Conservation (phyloP, 257 asterid species). For the Paraleonurus japonicus region DNA sequence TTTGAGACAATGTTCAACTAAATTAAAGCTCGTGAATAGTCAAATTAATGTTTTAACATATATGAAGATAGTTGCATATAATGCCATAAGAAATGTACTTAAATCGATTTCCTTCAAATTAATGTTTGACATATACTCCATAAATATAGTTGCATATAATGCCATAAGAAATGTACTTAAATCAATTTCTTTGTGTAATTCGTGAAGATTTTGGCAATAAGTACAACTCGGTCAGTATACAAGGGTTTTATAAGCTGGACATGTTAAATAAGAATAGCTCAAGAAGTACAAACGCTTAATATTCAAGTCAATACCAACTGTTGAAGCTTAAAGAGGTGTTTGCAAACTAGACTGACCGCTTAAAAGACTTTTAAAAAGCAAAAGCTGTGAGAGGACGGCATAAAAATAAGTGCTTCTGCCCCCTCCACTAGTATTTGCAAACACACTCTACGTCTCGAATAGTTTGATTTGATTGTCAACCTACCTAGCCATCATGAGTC, state of each 20-base stretch:
- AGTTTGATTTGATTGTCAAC: not conserved
- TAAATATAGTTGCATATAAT: no score
- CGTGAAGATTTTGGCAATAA: not conserved
- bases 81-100: not conserved
- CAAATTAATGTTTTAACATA: not conserved
- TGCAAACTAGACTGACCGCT: no score
- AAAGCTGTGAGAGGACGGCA: no score
- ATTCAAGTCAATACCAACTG: no score
- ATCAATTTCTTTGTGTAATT: not conserved
- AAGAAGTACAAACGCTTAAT: no score
- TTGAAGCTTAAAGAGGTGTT: no score
- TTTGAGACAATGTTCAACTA: not conserved
- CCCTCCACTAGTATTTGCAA: no score
- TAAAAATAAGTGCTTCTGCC: no score
- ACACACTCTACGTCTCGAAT: no score
- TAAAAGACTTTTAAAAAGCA: no score
- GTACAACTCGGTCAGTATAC: not conserved
- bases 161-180: not conserved
- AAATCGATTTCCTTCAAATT: not conserved
- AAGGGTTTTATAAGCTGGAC: no score
- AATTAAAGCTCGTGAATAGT: not conserved
- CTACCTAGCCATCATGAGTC: not conserved
- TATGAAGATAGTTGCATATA: not conserved
- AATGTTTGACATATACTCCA: not conserved
- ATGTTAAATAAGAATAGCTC: no score